Evolutionary conservation across 116 monocot genomes (phyloP), one percentile per base, ranked within the genome.

Genomic region (Iris pallida): DNA sequence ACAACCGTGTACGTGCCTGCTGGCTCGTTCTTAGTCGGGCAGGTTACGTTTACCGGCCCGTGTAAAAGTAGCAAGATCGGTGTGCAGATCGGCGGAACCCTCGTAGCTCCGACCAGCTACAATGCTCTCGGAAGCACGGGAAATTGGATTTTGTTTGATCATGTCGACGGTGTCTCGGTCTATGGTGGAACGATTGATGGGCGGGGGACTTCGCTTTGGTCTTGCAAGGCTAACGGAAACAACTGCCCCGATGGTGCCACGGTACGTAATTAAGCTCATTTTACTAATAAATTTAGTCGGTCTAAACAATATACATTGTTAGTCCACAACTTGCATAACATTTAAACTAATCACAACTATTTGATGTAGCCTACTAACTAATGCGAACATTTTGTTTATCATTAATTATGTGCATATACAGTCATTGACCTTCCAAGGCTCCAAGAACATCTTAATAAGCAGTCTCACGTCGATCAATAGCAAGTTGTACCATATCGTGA

Each of bases 161-260:
- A 58, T 9, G 73, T 88, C 48, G 68, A 65, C 20, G 81, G 84
- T 16, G 42, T 88, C 8, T 66, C 61, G 4, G 53, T 88, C 47
- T n/a, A n/a, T 63, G 88, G 88, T 5, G 88, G 84, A 7, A 66
- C 55, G 6, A 43, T 88, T 30, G 84, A 88, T 42, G 88, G 84
- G 47, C 67, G 56, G 17, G 84, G 88, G 7, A 14, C 58, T 0
- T 47, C 66, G 10, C 57, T 88, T 8, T 88, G 81, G 81, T 43
- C 57, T 17, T n/a, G n/a, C n/a, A n/a, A n/a, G n/a, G n/a, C n/a
- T n/a, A n/a, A n/a, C n/a, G 53, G 5, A 53, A 53, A 53, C 4
- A 14, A 53, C 3, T 12, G 4, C 53, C 53, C n/a, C n/a, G 11
- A 53, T 6, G 53, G 53, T 53, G 53, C 7, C 13, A 53, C 9